A percentile compares a stretch with the other conserved stretches of the same genome.
phyloP scores from a whole-genome alignment of 345 rosid species.

The Eucalyptus guilfoylei region DNA sequence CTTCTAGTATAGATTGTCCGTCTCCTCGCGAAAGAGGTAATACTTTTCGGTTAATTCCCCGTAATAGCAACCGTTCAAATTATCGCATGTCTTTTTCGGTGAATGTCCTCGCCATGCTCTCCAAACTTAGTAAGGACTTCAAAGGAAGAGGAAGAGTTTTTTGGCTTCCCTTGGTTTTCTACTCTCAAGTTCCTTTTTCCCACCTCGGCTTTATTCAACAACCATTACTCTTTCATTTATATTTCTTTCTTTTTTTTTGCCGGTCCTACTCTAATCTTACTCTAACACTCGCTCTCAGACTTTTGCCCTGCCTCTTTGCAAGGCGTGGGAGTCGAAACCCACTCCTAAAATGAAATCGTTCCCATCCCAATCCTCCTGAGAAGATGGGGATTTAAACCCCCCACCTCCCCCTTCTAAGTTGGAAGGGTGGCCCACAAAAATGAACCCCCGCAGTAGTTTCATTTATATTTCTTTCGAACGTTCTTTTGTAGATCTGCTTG shows the following conservation, averaged over 20 bases:
- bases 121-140: background rate
- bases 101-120: background rate
- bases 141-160: background rate
- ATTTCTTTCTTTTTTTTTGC: too few relatives aligned
- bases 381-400: too few relatives aligned
- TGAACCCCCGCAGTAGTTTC: too few relatives aligned
- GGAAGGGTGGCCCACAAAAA: too few relatives aligned
- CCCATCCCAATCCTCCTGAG: too few relatives aligned
- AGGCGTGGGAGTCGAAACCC: too few relatives aligned
- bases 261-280: too few relatives aligned
- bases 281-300: too few relatives aligned
- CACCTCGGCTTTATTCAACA: background rate
- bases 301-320: too few relatives aligned
- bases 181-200: background rate
- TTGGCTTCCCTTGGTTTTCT: background rate
- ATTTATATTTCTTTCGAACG: background rate
- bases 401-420: too few relatives aligned
- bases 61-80: background rate
- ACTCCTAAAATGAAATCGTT: too few relatives aligned
- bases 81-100: background rate
- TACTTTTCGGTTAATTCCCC: background rate
- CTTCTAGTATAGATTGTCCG: fast-evolving
- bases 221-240: background rate
- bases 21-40: background rate
- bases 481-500: background rate